A percentile compares a stretch with the other conserved stretches of the same genome.
phyloP scores from a whole-genome alignment of 768 basidiomycete genomes.

The Austroboletus festivus region DNA sequence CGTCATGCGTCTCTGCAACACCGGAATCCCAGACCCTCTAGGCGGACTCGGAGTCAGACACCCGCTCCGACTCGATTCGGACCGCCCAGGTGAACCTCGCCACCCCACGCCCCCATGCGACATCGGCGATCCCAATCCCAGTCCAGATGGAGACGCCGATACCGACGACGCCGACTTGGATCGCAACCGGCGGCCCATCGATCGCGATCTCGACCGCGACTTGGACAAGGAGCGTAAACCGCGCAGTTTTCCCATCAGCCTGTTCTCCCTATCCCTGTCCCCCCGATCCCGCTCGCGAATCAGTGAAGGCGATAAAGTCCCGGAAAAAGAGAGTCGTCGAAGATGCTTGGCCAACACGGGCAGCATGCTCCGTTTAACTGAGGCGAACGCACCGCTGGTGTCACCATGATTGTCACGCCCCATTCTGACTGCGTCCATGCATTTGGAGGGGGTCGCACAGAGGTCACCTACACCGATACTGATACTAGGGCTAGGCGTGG shows the following conservation, averaged over 20 bases:
- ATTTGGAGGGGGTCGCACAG: no score
- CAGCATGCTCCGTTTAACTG: conserved; percentile 28
- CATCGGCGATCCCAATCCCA: conserved; percentile 6
- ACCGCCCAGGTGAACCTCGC: conserved; percentile 17
- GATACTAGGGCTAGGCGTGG: conserved; percentile 17
- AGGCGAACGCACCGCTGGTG: not conserved
- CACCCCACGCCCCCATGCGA: not conserved
- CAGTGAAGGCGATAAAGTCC: no score
- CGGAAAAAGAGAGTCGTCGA: conserved; percentile 21
- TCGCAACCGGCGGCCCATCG: no score
- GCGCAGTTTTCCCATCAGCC: conserved; percentile 23
- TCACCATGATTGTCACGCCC: no score
- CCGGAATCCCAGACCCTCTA: conserved; percentile 27
- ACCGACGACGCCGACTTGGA: not conserved
- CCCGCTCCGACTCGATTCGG: conserved; percentile 18
- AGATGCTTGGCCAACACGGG: conserved; percentile 28
- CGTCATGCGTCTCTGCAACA: conserved; percentile 28
- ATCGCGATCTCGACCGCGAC: not conserved
- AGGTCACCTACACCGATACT: not conserved
- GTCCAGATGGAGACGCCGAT: not conserved
- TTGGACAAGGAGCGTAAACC: conserved; percentile 18
- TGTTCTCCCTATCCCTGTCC: no score
- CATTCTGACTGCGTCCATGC: no score
- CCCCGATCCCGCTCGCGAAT: no score
- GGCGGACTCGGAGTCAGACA: conserved; percentile 19